Evolutionary conservation across 2,329 filamentous ascomycete genomes (phyloP), one percentile per base, ranked within the genome.

Genomic region (Nakataea oryzae): DNA sequence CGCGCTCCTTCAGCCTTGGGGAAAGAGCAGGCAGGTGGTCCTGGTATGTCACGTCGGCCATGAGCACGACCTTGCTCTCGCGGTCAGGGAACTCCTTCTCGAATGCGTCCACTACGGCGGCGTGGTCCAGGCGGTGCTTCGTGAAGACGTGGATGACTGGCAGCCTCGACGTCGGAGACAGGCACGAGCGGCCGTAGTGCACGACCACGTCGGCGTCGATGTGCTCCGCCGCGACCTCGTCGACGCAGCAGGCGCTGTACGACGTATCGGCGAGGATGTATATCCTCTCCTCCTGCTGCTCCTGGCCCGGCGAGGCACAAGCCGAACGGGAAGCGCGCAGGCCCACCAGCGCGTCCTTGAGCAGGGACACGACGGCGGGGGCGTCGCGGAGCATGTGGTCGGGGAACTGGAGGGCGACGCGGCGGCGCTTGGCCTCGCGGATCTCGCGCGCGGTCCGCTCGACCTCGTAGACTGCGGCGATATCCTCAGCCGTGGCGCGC

Each of bases 151-250:
- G 92, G 59, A 97, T 85, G 27, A 96, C 93, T 0, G 93, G 92
- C 61, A 97, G 76, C 62, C 92, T 81, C 13, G 90, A 89, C 0
- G 93, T 96, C 0, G 93, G 93, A 9, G 92, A 97, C 28, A 99
- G 80, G 71, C 95, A 99, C 0, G 93, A 89, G 61, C 95, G 83
- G 3, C 95, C 95, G 69, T 97, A 99, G 73, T 99, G 95, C 17
- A 99, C 88, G 1, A 97, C 90, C 0, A 92, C 90, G 65, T 97
- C 89, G 8, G 95, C 93, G 69, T 91, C 83, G 21, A 91, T 89
- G 72, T 99, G 95, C 73, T 99, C 93, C 2, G 95, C 95, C 0
- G 95, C 95, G 54, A 97, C 88, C 76, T 99, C 95, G 70, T 99
- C 95, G 24, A 97, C 93, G 70, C 95, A 99, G 76, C 95, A 99